These are phyloP conservation scores for Metschnikowia matae DNA, from an alignment of 805 yeast species.

Conservation along the genomic window DNA sequence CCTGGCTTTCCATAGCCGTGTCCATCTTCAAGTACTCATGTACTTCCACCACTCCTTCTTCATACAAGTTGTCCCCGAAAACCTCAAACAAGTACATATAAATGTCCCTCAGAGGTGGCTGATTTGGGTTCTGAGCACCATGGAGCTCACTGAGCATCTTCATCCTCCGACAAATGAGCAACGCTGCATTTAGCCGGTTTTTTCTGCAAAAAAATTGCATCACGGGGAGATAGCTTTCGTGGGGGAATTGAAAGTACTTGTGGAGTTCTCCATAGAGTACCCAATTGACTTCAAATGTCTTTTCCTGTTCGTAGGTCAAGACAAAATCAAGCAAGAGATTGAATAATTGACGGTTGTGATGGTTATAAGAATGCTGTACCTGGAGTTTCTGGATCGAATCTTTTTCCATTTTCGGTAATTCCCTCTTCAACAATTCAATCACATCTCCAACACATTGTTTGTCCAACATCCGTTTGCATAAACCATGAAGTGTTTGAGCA, in stretches of 20 bases:
- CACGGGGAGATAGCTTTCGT: constrained; percentile 54
- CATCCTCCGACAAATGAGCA: constrained; percentile 57
- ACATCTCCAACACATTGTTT: constrained; percentile 38
- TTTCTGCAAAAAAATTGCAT: constrained; percentile 53
- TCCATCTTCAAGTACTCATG: constrained; percentile 67
- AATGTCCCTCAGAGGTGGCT: constrained; percentile 37
- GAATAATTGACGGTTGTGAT: constrained; percentile 27
- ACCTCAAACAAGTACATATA: constrained; percentile 57
- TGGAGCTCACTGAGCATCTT: constrained; percentile 52
- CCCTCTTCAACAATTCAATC: constrained; percentile 39
- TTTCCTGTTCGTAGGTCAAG: constrained; percentile 26
- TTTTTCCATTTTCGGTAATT: constrained; percentile 33
- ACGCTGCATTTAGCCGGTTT: constrained; percentile 57
- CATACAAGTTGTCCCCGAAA: constrained; percentile 56
- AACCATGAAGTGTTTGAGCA: constrained; percentile 26
- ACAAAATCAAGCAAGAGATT: constrained; percentile 29
- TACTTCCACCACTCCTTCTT: constrained; percentile 61
- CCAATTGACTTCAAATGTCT: constrained; percentile 48
- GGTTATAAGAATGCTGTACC: constrained; percentile 20
- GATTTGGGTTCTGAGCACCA: constrained; percentile 25
- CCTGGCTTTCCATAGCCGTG: constrained; percentile 43
- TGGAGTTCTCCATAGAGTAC: constrained; percentile 54
- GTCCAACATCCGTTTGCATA: constrained; percentile 27
- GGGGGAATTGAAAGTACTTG: constrained; percentile 53
- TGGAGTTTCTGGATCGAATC: constrained; percentile 29